Evolutionary conservation across 2,329 filamentous ascomycete species (phyloP).

Genomic region (Capronia americana): DNA sequence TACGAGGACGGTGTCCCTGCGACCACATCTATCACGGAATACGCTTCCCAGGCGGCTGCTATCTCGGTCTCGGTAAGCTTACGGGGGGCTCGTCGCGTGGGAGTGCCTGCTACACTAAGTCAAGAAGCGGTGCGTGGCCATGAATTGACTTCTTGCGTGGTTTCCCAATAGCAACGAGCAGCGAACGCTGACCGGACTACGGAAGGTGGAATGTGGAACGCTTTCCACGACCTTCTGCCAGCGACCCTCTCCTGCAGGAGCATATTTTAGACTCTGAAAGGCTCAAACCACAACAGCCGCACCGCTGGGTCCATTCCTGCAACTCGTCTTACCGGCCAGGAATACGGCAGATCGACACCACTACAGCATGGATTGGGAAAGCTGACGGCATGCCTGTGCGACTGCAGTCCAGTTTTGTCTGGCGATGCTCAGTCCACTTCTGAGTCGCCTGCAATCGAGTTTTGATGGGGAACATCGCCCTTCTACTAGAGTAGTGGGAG

Average conservation of each 20-base stretch:
- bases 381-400: conserved; percentile 29
- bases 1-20: not conserved
- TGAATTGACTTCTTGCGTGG: conserved; percentile 6
- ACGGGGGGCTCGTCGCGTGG: conserved; percentile 18
- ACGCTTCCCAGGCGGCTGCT: not conserved
- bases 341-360: conserved; percentile 33
- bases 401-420: conserved; percentile 16
- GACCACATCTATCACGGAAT: conserved; percentile 1
- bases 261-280: conserved; percentile 16
- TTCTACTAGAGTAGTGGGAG: conserved; percentile 13
- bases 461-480: conserved; percentile 4
- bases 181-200: conserved; percentile 10
- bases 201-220: conserved; percentile 20
- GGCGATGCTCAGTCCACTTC: conserved; percentile 21
- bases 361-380: conserved; percentile 26
- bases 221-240: not conserved
- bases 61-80: conserved; percentile 24
- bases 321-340: conserved; percentile 14
- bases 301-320: conserved; percentile 22
- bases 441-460: conserved; percentile 11
- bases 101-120: conserved; percentile 9
- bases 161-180: conserved; percentile 19
- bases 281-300: conserved; percentile 22
- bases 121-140: conserved; percentile 3
- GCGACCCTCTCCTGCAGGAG: conserved; percentile 17